Base-by-base conservation (phyloP, 2,329 filamentous ascomycete genomes). In the Westerdykella aurantiaca region DNA sequence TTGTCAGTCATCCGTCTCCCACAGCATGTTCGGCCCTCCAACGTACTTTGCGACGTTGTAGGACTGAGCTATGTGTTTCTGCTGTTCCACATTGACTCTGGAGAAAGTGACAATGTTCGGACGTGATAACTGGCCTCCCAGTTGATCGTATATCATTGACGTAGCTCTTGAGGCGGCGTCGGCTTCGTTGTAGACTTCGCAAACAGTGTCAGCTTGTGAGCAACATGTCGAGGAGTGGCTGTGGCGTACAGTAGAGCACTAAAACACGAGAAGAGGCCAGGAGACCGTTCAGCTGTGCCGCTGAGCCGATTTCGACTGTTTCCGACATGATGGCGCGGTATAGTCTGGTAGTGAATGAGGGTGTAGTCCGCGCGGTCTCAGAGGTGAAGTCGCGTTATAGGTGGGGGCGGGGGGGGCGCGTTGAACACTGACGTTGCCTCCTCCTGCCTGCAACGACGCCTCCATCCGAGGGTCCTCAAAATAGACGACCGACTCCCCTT, bases 111-210 rank as follows among this genome's bases (percentile, higher is more conserved):
- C 83, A 52, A 78, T 73, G 55, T 83, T 81, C 13, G 84, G 79
- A 41, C 82, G 79, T 14, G 87, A 85, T 37, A 95, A 77, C 49
- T 82, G 77, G 37, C 70, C 64, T 25, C 89, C 82, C 39, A 96
- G 79, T 63, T 83, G 73, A 60, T 93, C 86, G 72, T 88, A 96
- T 50, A 89, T 69, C 14, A 90, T 88, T 5, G 85, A 86, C 53
- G 97, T 89, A 52, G 80, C 76, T 58, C 88, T 86, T 78, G 89
- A 95, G 60, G 88, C 86, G 29, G 74, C 83, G 63, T 86, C 95
- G 83, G 86, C 93, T 61, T 88, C 83, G 59, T 89, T 88, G 60
- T 87, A 91, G 76, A 96, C 88, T 95, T 58, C 39, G 52, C 43
- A 50, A 46, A 37, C 38, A 35, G 37, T 41, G 41, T 58, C 48